Evolutionary conservation across 129 eudicot genomes (phyloP), one percentile per base, ranked within the genome.

Genomic region (Pulicaria dysenterica): DNA sequence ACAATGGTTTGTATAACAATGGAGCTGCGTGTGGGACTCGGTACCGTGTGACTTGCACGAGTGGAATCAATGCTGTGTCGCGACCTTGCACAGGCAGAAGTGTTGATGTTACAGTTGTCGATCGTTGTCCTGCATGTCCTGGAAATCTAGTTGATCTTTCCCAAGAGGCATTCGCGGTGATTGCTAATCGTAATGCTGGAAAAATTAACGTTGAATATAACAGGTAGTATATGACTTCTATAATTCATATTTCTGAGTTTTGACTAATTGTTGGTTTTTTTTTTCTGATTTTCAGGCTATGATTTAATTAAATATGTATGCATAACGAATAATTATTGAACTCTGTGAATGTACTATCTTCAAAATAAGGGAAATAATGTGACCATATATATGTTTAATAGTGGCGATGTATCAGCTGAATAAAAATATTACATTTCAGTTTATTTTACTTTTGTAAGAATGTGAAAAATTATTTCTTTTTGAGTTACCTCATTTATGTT

Each of bases 71-170:
- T 4, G 78, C 62, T 8, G 80, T 76, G 3, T 65, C 62, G 1
- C 66, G 66, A 3, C 85, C 85, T 6, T 84, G 88, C 60, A 67
- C 31, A 0, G 77, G 80, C 15, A 43, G 47, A 2, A 76, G 74
- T 5, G 77, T 84, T 1, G 70, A 65, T 8, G 83, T 84, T 5
- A 77, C 67, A n/a, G 76, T 81, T 0, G 88, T 84, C 5, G 88
- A 84, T 74, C 72, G 48, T 19, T 84, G 88, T 72, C 85, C 88
- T 0, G 81, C 78, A n/a, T 80, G 85, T 66, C 44, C 47, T 3
- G 75, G 60, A 3, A 51, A 72, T 42, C 74, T 41, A n/a, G 13
- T 84, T 62, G 88, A 84, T 69, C 83, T 84, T 44, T 84, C 83
- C 9, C 67, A 58, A 62, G 75, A 80, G 45, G 88, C 85, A 42